phyloP scores from a whole-genome alignment of 2,329 filamentous ascomycete species.

The Basipetospora sp. region DNA sequence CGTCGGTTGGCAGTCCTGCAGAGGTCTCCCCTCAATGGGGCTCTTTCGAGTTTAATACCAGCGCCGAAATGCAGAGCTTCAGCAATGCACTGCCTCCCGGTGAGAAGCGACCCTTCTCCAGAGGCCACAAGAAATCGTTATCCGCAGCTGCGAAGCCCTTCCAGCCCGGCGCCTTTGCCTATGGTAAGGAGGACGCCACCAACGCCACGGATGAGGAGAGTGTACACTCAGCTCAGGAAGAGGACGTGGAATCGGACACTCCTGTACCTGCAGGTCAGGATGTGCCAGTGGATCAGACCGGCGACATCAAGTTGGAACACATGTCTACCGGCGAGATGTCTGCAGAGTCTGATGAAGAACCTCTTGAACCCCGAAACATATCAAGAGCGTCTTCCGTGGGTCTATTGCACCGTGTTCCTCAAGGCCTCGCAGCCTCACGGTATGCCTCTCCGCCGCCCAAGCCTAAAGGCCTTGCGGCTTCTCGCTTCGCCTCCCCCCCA shows the following conservation, averaged over 20 bases:
- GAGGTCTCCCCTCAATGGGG: constrained; percentile 40
- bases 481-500: constrained; percentile 32
- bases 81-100: constrained; percentile 36
- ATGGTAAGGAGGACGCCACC: background rate
- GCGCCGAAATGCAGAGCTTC: constrained; percentile 33
- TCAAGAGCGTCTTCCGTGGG: constrained; percentile 9
- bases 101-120: constrained; percentile 24
- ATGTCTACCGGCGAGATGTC: constrained; percentile 5
- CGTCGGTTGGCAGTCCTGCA: constrained; percentile 34
- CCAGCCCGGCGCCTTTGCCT: constrained; percentile 25
- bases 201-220: background rate
- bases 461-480: constrained; percentile 29
- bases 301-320: background rate
- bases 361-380: constrained; percentile 9
- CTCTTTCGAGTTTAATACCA: constrained; percentile 46
- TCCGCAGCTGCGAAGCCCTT: constrained; percentile 62
- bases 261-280: background rate
- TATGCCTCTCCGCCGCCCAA: constrained; percentile 12
- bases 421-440: constrained; percentile 4
- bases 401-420: constrained; percentile 10
- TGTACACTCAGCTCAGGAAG: background rate
- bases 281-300: background rate
- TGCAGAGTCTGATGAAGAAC: constrained; percentile 6
- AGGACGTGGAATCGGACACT: background rate
- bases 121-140: constrained; percentile 36